phyloP scores from a whole-genome alignment of 768 basidiomycete genomes.

The Arthromyces matolae region DNA sequence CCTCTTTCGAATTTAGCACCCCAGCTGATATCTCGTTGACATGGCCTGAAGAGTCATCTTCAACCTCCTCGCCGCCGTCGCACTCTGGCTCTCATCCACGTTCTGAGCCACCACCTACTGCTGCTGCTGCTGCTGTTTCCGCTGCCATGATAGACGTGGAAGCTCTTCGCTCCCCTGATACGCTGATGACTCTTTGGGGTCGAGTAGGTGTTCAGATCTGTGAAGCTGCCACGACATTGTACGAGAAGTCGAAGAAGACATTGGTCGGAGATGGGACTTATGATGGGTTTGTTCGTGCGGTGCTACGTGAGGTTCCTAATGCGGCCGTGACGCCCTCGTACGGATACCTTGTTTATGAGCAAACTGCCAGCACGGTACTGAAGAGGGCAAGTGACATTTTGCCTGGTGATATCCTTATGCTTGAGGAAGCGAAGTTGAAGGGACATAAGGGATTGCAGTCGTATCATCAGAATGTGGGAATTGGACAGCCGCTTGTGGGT shows the following conservation, averaged over 20 bases:
- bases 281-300: slow-evolving; percentile 69
- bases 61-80: slow-evolving; percentile 24
- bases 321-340: slow-evolving; percentile 47
- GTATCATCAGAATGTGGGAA: slow-evolving; percentile 59
- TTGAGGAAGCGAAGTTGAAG: slow-evolving; percentile 68
- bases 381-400: slow-evolving; percentile 74
- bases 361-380: slow-evolving; percentile 63
- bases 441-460: slow-evolving; percentile 79
- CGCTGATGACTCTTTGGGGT: slow-evolving; percentile 66
- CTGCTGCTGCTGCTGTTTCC: too few species aligned
- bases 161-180: slow-evolving; percentile 49
- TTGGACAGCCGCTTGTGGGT: slow-evolving; percentile 59
- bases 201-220: slow-evolving; percentile 73
- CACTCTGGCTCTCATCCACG: slow-evolving; percentile 14
- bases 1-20: slow-evolving; percentile 48
- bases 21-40: slow-evolving; percentile 50
- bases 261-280: slow-evolving; percentile 86
- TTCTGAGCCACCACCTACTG: slow-evolving; percentile 10
- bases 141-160: slow-evolving; percentile 32
- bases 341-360: slow-evolving; percentile 75
- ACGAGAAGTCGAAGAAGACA: slow-evolving; percentile 71
- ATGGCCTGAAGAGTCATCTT: slow-evolving; percentile 58
- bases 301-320: slow-evolving; percentile 62
- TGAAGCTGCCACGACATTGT: slow-evolving; percentile 62
- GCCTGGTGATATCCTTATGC: slow-evolving; percentile 79